These are phyloP conservation scores for Actinidia polygama DNA, from an alignment of 179 eudicot species.

Conservation along the genomic window DNA sequence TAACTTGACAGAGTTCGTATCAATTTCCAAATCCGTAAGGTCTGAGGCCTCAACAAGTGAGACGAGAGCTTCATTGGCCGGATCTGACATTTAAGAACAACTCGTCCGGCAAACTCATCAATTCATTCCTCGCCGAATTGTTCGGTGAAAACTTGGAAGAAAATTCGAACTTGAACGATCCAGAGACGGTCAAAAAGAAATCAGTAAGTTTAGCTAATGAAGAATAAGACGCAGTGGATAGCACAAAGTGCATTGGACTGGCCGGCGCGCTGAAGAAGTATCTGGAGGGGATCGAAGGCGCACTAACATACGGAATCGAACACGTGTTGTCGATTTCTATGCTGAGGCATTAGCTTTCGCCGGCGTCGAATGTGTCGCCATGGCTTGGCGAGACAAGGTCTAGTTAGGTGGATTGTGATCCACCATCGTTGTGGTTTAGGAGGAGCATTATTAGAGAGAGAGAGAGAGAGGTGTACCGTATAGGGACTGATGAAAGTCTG, in stretches of 20 bases:
- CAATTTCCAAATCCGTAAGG: too few relatives aligned
- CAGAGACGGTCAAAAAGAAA: neutral
- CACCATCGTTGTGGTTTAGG: neutral
- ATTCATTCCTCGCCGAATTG: conserved; percentile 11
- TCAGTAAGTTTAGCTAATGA: neutral
- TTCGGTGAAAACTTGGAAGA: conserved; percentile 19
- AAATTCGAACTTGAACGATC: conserved; percentile 37
- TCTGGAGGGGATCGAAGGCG: conserved; percentile 37
- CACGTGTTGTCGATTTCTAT: conserved; percentile 21
- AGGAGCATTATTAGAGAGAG: neutral
- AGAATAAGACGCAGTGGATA: neutral
- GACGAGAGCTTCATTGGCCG: conserved; percentile 50
- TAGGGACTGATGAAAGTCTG: too few relatives aligned
- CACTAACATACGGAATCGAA: conserved; percentile 38
- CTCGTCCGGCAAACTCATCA: conserved; percentile 47
- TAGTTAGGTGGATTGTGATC: too few relatives aligned
- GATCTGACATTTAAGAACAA: conserved; percentile 49
- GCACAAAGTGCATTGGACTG: conserved; percentile 33
- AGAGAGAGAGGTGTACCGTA: too few relatives aligned
- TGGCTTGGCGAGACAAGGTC: neutral
- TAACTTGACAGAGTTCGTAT: too few relatives aligned
- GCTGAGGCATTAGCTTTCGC: conserved; percentile 6
- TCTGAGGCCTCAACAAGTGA: conserved; percentile 32
- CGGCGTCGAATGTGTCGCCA: neutral
- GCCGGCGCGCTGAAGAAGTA: conserved; percentile 43